These are phyloP conservation scores for Wickerhamomyces sp. DNA, from an alignment of 1,139 yeast genomes.

Conservation along the genomic window DNA sequence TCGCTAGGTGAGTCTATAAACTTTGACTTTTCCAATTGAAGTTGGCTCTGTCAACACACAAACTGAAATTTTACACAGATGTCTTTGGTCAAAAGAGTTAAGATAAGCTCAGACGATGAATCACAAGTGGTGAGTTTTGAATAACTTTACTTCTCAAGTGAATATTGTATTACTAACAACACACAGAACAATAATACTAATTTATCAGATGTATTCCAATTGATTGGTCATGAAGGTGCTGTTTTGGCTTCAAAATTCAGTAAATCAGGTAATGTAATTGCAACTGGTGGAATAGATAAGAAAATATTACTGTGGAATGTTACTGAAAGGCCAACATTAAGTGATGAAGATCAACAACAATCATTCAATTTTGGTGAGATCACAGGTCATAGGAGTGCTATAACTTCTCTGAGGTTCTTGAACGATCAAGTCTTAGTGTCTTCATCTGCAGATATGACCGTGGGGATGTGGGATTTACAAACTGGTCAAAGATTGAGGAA, in stretches of 20 bases:
- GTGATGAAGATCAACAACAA: slow-evolving; percentile 11
- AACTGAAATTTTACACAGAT: no score
- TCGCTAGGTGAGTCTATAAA: no score
- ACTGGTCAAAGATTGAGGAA: slow-evolving; percentile 53
- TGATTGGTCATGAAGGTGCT: slow-evolving; percentile 47
- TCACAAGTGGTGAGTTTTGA: neutral
- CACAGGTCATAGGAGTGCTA: slow-evolving; percentile 46
- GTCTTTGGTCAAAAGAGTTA: slow-evolving; percentile 22
- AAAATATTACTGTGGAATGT: slow-evolving; percentile 27
- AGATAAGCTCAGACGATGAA: neutral
- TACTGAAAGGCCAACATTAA: no score
- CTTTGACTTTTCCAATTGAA: no score
- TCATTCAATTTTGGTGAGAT: slow-evolving; percentile 34
- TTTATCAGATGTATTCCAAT: slow-evolving; percentile 9
- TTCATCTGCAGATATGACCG: slow-evolving; percentile 47
- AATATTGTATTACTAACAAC: neutral
- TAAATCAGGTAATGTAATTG: slow-evolving; percentile 37
- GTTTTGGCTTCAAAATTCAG: slow-evolving; percentile 42
- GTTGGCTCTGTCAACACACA: no score
- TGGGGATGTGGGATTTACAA: slow-evolving; percentile 33
- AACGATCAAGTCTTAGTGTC: slow-evolving; percentile 34
- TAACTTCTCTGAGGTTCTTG: slow-evolving; percentile 47
- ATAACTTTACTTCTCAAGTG: no score
- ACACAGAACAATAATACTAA: neutral
- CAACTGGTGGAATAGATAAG: slow-evolving; percentile 50